Evolutionary conservation across 306 rosid genomes (phyloP), one percentile per base, ranked within the genome.

Genomic region (Medicago lupulina): DNA sequence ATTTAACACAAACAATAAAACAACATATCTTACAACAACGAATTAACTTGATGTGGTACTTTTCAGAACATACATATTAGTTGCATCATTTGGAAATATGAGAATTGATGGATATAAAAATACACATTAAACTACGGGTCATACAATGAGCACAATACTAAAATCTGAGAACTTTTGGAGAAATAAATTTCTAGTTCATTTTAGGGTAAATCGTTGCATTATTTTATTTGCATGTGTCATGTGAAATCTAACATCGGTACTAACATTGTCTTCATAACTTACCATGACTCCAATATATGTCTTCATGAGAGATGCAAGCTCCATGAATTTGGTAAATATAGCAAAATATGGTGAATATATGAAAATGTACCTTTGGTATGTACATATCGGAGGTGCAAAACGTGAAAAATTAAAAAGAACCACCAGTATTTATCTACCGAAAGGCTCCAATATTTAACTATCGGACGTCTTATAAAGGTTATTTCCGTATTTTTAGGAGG

Each of bases 281-380:
- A 19, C 18, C 92, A 94, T 97, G 91, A 90, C 87, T 2, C 89
- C 86, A 0, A 88, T 94, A 68, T 88, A 90, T 17, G 98, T 94
- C 77, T 92, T 80, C 88, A n/a, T n/a, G n/a, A n/a, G n/a, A n/a
- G n/a, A n/a, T n/a, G n/a, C n/a, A n/a, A n/a, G n/a, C n/a, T n/a
- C 95, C 0, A 77, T 85, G 73, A 84, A 78, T 53, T 69, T 87
- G 89, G 86, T 77, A 50, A 90, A 90, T 88, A 95, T 95, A 78
- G 95, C 96, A 10, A 89, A 84, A 73, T 95, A 95, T 51, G 98
- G 97, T 54, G 91, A 92, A 82, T 93, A 89, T n/a, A n/a, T n/a
- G n/a, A n/a, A n/a, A n/a, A n/a, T n/a, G n/a, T n/a, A n/a, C n/a
- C n/a, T n/a, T n/a, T n/a, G n/a, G n/a, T n/a, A n/a, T n/a, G n/a